Conservation (phyloP, 257 asterid genomes). For the Nyctanthes arbortristis region DNA sequence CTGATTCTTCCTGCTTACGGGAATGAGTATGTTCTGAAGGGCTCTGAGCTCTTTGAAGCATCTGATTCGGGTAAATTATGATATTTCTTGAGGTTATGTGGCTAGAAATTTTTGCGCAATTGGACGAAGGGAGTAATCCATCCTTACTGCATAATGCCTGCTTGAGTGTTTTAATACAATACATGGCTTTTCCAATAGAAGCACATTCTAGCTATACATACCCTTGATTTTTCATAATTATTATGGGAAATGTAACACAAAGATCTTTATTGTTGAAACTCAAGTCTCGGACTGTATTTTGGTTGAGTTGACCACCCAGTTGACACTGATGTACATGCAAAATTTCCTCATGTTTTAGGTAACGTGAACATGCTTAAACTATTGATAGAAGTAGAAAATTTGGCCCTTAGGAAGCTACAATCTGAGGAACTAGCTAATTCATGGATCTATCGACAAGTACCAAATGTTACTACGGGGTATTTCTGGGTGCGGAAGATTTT, state of each 20-base stretch:
- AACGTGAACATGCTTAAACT: background rate
- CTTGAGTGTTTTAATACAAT: too few relatives aligned
- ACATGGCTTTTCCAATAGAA: background rate
- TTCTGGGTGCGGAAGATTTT: background rate
- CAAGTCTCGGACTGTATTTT: too few relatives aligned
- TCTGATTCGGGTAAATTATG: constrained; percentile 47
- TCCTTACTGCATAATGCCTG: too few relatives aligned
- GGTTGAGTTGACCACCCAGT: background rate
- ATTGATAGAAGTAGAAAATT: background rate
- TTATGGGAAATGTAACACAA: too few relatives aligned
- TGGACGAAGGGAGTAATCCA: too few relatives aligned
- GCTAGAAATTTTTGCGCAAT: background rate
- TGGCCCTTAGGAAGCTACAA: background rate
- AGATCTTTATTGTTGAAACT: too few relatives aligned
- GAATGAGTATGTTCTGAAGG: constrained; percentile 89
- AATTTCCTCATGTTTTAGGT: background rate
- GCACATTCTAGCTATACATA: background rate
- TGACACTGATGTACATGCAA: background rate
- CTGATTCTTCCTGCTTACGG: constrained; percentile 83
- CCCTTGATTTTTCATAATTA: too few relatives aligned
- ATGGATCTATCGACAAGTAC: background rate
- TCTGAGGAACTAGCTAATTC: background rate
- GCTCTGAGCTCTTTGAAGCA: constrained; percentile 87
- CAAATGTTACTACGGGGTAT: too few relatives aligned
- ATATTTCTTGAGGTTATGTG: background rate